These are phyloP conservation scores for Antrodiella citrinella DNA, from an alignment of 768 basidiomycete genomes.

Conservation along the genomic window DNA sequence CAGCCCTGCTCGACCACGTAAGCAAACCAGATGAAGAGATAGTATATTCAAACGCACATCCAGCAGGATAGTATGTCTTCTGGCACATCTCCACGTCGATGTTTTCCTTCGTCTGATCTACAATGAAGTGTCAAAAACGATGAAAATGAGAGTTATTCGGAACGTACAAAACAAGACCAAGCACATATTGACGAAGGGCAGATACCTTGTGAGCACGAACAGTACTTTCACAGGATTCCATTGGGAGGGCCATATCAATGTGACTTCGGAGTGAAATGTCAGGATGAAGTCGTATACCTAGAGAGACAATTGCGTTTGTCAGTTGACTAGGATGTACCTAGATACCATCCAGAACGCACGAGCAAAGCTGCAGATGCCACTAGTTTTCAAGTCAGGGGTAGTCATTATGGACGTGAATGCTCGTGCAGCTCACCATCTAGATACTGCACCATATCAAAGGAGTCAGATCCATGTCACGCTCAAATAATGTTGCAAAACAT, in stretches of 20 bases:
- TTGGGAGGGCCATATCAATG: slow-evolving; percentile 3
- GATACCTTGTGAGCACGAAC: slow-evolving; percentile 3
- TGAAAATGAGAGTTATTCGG: background rate
- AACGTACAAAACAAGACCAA: slow-evolving; percentile 3
- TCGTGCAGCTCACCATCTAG: background rate
- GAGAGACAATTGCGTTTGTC: background rate
- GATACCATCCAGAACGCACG: background rate
- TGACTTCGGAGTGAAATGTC: background rate
- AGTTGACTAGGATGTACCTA: too few species aligned
- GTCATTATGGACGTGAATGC: background rate
- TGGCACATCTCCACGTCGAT: background rate
- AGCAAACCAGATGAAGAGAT: background rate
- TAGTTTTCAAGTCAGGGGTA: background rate
- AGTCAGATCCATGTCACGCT: background rate
- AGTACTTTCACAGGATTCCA: slow-evolving; percentile 1
- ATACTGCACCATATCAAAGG: too few species aligned
- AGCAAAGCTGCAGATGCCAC: background rate
- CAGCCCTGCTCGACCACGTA: background rate
- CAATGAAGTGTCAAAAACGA: background rate
- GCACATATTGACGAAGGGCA: slow-evolving; percentile 3
- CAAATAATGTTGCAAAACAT: background rate
- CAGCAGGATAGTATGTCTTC: background rate
- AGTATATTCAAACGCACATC: background rate
- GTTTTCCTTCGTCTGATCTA: background rate
- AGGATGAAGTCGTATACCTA: slow-evolving; percentile 4